Base-by-base conservation (phyloP, 306 rosid species). In the Dryas drummondii region DNA sequence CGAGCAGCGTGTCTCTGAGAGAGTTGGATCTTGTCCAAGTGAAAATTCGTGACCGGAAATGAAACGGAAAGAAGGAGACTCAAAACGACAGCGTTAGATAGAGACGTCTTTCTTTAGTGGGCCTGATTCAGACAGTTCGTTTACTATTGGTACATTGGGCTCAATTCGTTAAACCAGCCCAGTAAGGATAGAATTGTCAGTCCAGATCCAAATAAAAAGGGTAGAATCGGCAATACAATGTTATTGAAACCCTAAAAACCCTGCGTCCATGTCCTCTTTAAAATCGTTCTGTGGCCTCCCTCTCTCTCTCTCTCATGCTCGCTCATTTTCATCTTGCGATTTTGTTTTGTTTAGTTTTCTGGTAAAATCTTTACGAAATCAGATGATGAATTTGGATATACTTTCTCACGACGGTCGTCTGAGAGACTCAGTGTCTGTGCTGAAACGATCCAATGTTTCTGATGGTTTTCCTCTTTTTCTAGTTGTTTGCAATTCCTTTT, bases 341-440 rank as follows among this genome's bases (percentile, higher is more conserved):
- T 32, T 32, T 32, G 37, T 32, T 44, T 0, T 26, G 11, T 11
- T 0, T 5, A 13, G 10, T 9, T 14, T 5, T n/a, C 9, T 0
- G 16, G 61, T 37, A 4, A 9, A 6, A 44, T 3, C 11, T 50
- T 32, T 19, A 4, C 6, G 50, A 7, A 60, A 37, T 57, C 87
- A 71, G 37, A 61, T 86, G 90, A 86, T 73, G 90, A 86, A 19
- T 76, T 44, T 70, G 90, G 87, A 86, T 84, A 58, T n/a, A 64
- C 56, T 61, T 32, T 78, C 87, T 84, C 90, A 84, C 90, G 90
- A 86, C 89, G 89, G 89, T 85, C 89, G 79, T 85, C 89, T 85
- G 86, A 85, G 87, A 81, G 79, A 54, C 84, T 60, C 1, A 12
- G 82, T 64, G 82, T 76, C 80, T 71, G n/a, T 51, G 76, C 32